Base-by-base conservation (phyloP, 805 yeast genomes). In the Yarrowia deformans region DNA sequence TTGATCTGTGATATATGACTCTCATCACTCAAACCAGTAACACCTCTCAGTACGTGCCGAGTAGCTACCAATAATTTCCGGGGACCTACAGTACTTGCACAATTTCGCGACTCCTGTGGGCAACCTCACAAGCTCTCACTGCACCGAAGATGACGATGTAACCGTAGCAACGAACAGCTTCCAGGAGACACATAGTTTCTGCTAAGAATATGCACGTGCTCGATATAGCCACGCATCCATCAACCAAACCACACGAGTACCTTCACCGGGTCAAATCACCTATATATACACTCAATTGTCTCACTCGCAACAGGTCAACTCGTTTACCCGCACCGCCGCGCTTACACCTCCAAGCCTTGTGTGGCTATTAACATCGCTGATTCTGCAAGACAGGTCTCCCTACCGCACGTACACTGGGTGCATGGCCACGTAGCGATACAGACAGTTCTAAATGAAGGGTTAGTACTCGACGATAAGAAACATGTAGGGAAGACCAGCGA, bases 381-480 rank as follows among this genome's bases (percentile, higher is more conserved):
- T 54, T 37, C 60, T 54, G 60, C 60, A 54, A 3, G 18, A 35
- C 19, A 7, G 12, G 18, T 35, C 18, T 54, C 45, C 60, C 45
- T 23, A 54, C 45, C 19, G 45, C 19, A 42, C 60, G 19, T 23
- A 23, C 29, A 23, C 29, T 23, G 29, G 10, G 37, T 55, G 61
- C 61, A 55, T 43, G 61, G 61, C 64, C 64, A 56, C 64, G 64
- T 56, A 56, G 49, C 49, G 49, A 56, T 42, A 55, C 48, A 23
- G 29, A 4, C 29, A 23, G 29, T 23, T 23, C 29, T 23, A 23
- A 23, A 23, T 23, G 29, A 23, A 23, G 29, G 29, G 29, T 23
- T 4, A 23, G 29, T 23, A 23, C 29, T 23, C 29, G 29, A 23
- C 29, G 29, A 23, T 23, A 23, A 23, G 29, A 23, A 4, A 4